These are phyloP conservation scores for Debaryomyces robertsiae DNA, from an alignment of 1,139 yeast genomes.

Conservation along the genomic window DNA sequence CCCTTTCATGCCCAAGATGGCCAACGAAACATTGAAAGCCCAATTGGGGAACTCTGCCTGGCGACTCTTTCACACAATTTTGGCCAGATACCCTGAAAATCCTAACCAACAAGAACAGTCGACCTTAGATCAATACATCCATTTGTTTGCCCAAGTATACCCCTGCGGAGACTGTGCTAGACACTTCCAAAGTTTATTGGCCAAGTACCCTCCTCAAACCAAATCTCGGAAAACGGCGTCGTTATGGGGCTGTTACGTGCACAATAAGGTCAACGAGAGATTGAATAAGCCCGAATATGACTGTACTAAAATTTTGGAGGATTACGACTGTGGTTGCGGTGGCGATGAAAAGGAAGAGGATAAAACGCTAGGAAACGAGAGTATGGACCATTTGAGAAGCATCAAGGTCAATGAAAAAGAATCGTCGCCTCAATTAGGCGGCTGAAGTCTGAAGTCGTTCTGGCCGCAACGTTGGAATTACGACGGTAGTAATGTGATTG, in stretches of 20 bases:
- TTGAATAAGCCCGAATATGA: conserved; percentile 75
- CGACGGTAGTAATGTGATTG: no score
- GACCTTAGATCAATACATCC: conserved; percentile 58
- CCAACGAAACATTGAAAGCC: conserved; percentile 59
- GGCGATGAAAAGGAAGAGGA: conserved; percentile 57
- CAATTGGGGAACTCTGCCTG: conserved; percentile 89
- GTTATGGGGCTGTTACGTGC: conserved; percentile 96
- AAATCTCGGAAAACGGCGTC: conserved; percentile 80
- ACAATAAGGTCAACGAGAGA: conserved; percentile 78
- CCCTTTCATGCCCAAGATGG: conserved; percentile 90
- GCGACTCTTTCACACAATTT: conserved; percentile 82
- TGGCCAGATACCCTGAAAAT: conserved; percentile 86
- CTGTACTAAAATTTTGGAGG: conserved; percentile 80
- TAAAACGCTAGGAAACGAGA: conserved; percentile 39
- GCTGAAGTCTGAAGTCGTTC: no score
- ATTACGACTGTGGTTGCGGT: conserved; percentile 97
- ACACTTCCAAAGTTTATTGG: conserved; percentile 73
- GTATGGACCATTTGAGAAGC: conserved; percentile 41
- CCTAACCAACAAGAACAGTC: conserved; percentile 67
- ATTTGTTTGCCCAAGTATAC: conserved; percentile 72
- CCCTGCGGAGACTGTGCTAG: conserved; percentile 96
- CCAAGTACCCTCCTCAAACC: conserved; percentile 82
- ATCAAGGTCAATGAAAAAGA: conserved; percentile 48
- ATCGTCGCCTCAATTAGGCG: conserved; percentile 41
- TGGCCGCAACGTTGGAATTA: not conserved